Percentiles rank a stretch among this genome's conserved stretches.
phyloP scores from a whole-genome alignment of 805 yeast species.

The Kodamaea jinghongensis region DNA sequence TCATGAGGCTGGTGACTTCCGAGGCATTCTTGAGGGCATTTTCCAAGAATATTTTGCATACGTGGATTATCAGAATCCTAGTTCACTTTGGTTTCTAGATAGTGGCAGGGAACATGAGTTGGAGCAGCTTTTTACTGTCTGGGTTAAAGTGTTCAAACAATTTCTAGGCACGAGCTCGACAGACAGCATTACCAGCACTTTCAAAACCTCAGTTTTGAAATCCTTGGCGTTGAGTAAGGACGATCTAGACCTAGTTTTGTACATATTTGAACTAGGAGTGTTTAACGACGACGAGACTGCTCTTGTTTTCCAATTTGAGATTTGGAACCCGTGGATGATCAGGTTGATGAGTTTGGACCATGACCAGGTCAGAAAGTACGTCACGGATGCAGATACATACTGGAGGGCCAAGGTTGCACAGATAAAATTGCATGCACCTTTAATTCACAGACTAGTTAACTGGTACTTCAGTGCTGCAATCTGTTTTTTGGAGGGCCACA shows the following conservation, averaged over 20 bases:
- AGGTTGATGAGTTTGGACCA: constrained; percentile 5
- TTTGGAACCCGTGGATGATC: constrained; percentile 40
- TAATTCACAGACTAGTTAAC: constrained; percentile 4
- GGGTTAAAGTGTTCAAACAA: constrained; percentile 16
- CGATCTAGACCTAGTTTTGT: neutral
- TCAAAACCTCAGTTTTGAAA: constrained; percentile 4
- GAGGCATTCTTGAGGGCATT: constrained; percentile 4
- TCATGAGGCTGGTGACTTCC: constrained; percentile 8
- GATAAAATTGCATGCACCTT: neutral
- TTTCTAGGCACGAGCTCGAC: constrained; percentile 7
- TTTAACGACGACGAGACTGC: neutral
- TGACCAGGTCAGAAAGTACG: constrained; percentile 1
- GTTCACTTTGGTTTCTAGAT: constrained; percentile 14
- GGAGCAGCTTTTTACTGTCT: constrained; percentile 10
- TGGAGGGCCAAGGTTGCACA: constrained; percentile 5
- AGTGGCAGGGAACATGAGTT: constrained; percentile 3
- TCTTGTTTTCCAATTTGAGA: constrained; percentile 21
- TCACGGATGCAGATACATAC: neutral
- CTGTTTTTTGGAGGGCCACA: constrained; percentile 7
- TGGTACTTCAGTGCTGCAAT: constrained; percentile 24
- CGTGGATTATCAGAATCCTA: constrained; percentile 9
- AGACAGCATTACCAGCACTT: neutral
- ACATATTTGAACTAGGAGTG: constrained; percentile 4
- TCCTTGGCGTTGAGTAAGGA: neutral
- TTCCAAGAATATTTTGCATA: constrained; percentile 13